phyloP scores from a whole-genome alignment of 257 asterid genomes.

The Oldenlandia corymbosa region DNA sequence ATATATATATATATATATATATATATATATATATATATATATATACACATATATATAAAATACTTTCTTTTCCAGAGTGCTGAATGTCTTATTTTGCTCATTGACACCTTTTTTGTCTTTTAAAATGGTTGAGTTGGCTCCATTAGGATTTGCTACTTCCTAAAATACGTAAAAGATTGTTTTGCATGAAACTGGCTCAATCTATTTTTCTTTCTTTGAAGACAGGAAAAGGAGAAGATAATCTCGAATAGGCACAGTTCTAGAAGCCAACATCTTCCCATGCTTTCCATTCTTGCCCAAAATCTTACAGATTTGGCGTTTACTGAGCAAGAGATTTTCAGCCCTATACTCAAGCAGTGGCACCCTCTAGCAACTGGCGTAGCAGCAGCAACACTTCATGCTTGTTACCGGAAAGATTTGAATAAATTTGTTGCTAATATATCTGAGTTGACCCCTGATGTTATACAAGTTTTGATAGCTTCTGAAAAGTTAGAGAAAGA shows the following conservation, averaged over 20 bases:
- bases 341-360: slow-evolving; percentile 75
- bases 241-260: slow-evolving; percentile 59
- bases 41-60: no score
- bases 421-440: slow-evolving; percentile 57
- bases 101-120: background rate
- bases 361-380: slow-evolving; percentile 86
- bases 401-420: slow-evolving; percentile 73
- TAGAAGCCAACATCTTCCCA: slow-evolving; percentile 63
- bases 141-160: background rate
- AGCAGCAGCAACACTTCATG: slow-evolving; percentile 87
- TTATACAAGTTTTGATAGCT: slow-evolving; percentile 80
- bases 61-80: background rate
- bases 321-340: slow-evolving; percentile 85
- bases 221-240: slow-evolving; percentile 86
- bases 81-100: background rate
- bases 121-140: background rate
- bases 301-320: slow-evolving; percentile 65
- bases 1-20: no score
- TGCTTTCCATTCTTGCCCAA: slow-evolving; percentile 75
- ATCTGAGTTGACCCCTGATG: slow-evolving; percentile 82
- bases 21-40: no score
- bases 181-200: slow-evolving; percentile 31
- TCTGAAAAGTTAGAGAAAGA: slow-evolving; percentile 88
- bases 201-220: slow-evolving; percentile 41
- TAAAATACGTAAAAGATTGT: slow-evolving; percentile 1